Percentiles rank a stretch among this genome's conserved stretches.
Conservation (phyloP, 208 protist species). For the Leishmania braziliensis region DNA sequence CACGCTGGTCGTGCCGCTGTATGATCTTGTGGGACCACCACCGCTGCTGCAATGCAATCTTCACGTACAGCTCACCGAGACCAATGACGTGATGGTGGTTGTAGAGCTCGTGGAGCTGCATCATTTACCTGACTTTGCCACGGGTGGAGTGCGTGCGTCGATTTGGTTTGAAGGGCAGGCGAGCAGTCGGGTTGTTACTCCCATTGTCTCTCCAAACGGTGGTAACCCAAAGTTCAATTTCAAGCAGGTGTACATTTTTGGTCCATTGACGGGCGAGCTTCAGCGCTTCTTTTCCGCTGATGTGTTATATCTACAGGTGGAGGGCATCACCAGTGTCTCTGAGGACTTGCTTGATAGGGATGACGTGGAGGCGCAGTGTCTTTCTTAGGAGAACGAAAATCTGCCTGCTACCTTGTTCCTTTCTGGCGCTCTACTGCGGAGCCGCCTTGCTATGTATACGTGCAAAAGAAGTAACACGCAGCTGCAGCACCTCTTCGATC, state of each 20-base stretch:
- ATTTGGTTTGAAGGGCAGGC: constrained; percentile 59
- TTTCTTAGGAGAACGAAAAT: not conserved
- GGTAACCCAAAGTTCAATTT: constrained; percentile 59
- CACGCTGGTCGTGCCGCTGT: constrained; percentile 52
- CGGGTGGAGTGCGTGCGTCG: constrained; percentile 43
- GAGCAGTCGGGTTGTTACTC: constrained; percentile 35
- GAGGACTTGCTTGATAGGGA: not conserved
- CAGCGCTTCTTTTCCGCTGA: constrained; percentile 40
- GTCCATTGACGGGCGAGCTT: constrained; percentile 41
- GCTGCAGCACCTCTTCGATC: not conserved
- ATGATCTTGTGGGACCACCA: constrained; percentile 43
- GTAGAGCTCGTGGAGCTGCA: constrained; percentile 46
- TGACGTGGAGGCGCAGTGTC: not conserved
- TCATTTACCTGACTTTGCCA: constrained; percentile 53
- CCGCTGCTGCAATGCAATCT: constrained; percentile 50
- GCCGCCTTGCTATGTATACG: not conserved
- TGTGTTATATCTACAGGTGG: constrained; percentile 51
- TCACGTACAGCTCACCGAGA: constrained; percentile 31
- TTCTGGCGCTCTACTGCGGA: not conserved
- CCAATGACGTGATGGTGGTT: constrained; percentile 37
- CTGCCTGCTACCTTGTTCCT: not conserved
- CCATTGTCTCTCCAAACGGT: constrained; percentile 34
- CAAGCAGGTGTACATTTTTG: constrained; percentile 53
- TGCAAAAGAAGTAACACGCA: not conserved
- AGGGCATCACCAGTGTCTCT: constrained; percentile 36